Conservation (phyloP, 495 filamentous ascomycete genomes). For the Penicillium cinerascens region DNA sequence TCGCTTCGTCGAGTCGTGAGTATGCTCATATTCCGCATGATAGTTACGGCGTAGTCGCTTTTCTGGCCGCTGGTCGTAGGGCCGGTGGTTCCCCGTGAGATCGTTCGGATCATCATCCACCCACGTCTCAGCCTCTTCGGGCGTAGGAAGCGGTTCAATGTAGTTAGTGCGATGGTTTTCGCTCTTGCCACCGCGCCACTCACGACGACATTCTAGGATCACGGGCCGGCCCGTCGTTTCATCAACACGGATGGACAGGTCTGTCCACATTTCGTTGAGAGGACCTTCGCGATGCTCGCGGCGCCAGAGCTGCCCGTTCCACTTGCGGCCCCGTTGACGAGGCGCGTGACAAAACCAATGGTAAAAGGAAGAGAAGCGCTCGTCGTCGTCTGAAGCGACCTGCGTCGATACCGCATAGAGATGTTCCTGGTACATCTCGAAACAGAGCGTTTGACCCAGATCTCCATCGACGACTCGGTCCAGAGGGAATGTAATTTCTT, state of each 20-base stretch:
- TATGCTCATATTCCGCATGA: constrained; percentile 46
- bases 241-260: constrained; percentile 60
- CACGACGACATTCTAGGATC: constrained; percentile 68
- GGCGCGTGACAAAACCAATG: constrained; percentile 59
- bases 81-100: constrained; percentile 31
- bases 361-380: constrained; percentile 68
- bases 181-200: constrained; percentile 61
- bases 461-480: constrained; percentile 36
- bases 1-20: constrained; percentile 35
- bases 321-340: constrained; percentile 23
- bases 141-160: constrained; percentile 53
- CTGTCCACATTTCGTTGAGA: constrained; percentile 74
- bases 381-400: constrained; percentile 59
- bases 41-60: constrained; percentile 40
- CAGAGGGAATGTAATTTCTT: constrained; percentile 5
- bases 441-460: constrained; percentile 65
- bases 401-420: constrained; percentile 73
- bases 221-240: constrained; percentile 56
- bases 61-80: constrained; percentile 34
- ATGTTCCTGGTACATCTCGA: constrained; percentile 64
- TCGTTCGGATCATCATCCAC: constrained; percentile 17
- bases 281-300: constrained; percentile 69
- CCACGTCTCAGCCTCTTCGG: constrained; percentile 19
- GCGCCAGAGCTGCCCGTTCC: constrained; percentile 53
- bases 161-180: constrained; percentile 67